Percentiles rank a stretch among this genome's conserved stretches.
phyloP scores from a whole-genome alignment of 2,329 filamentous ascomycete genomes.

The Alternaria ventricosa region DNA sequence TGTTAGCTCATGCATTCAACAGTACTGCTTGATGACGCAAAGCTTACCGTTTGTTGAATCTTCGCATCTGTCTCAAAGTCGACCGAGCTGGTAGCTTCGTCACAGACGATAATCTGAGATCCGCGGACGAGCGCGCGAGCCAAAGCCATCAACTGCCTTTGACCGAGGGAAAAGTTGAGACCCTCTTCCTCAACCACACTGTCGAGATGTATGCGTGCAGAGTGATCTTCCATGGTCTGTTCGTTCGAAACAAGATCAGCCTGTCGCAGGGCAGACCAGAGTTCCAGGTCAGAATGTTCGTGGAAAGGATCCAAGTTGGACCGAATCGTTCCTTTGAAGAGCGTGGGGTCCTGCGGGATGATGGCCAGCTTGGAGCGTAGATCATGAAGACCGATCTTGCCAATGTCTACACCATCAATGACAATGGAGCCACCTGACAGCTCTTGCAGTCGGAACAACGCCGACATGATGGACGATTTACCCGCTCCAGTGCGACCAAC shows the following conservation, averaged over 20 bases:
- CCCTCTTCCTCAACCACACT: conserved; percentile 90
- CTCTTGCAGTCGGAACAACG: conserved; percentile 74
- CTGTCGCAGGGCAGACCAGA: conserved; percentile 79
- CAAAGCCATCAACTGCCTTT: conserved; percentile 83
- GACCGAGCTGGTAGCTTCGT: conserved; percentile 76
- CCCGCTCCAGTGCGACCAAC: conserved; percentile 83
- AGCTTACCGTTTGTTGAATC: conserved; percentile 86
- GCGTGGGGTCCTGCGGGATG: conserved; percentile 83
- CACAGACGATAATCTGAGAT: conserved; percentile 92
- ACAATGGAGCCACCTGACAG: conserved; percentile 56
- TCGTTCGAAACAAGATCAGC: conserved; percentile 70
- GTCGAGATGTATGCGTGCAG: conserved; percentile 79
- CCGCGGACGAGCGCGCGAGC: conserved; percentile 87
- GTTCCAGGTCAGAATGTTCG: conserved; percentile 77
- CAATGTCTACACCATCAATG: conserved; percentile 65
- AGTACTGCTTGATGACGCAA: conserved; percentile 23
- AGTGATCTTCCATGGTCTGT: conserved; percentile 52
- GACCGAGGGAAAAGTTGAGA: conserved; percentile 86
- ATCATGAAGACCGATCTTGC: conserved; percentile 75
- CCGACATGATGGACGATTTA: conserved; percentile 84
- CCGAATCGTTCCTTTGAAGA: conserved; percentile 81
- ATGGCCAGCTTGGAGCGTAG: conserved; percentile 78
- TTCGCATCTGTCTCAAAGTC: conserved; percentile 91
- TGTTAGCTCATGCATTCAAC: conserved; percentile 46
- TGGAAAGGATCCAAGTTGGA: conserved; percentile 82